Evolutionary conservation across 1,139 yeast genomes (phyloP), one percentile per base, ranked within the genome.

Genomic region (Zygosaccharomyces sapae): DNA sequence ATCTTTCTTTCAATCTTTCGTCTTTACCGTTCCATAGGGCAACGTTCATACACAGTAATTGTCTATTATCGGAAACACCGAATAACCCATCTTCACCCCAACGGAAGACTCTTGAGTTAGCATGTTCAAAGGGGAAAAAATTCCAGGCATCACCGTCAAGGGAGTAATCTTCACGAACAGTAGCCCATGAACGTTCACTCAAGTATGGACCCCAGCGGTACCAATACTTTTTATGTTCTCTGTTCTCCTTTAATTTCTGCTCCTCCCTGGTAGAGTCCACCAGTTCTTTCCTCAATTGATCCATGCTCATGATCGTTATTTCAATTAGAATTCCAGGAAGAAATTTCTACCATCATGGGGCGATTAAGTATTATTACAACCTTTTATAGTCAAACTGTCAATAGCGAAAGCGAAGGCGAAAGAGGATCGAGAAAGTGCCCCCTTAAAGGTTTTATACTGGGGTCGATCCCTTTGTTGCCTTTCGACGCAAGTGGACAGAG

Each of bases 21-120:
- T 90, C 97, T 58, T 87, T 75, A 52, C 86, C 96, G 70, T 90
- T 90, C 97, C 97, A 90, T 54, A 90, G 73, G 1, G 90, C 96
- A 72, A 89, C 74, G 33, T 88, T 77, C 55, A 87, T 68, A 65
- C 95, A 85, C 46, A 87, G 72, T 59, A 79, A 68, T 65, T 87
- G 96, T 59, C 87, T 90, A 55, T 87, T 81, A 65, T 90, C 97
- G 50, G 87, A 78, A 19, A 88, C 86, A 46, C 97, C 97, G 7
- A 95, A 95, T 58, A 90, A 73, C 3, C 97, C 97, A 64, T 90
- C 97, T 67, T 90, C 97, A 42, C 96, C 96, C 97, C 97, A 90
- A 46, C 97, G 75, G 63, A 86, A 90, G 13, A 87, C 81, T 61
- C 97, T 75, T 25, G 94, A 79, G 54, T 81, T 76, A 3, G 95